phyloP scores from a whole-genome alignment of 495 filamentous ascomycete species.

The Bombardia bombarda region DNA sequence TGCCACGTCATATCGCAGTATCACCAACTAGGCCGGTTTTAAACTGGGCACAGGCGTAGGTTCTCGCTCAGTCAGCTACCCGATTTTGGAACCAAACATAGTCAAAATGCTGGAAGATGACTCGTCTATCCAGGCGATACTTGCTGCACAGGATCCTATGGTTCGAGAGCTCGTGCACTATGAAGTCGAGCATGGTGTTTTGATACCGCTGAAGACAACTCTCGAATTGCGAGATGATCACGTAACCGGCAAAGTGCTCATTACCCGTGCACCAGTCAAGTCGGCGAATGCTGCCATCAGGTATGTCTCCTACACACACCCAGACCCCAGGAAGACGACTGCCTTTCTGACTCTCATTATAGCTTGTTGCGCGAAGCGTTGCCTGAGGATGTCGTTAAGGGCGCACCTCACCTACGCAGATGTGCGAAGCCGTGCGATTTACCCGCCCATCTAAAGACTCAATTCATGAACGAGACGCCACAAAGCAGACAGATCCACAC shows the following conservation, averaged over 20 bases:
- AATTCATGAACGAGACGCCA: constrained; percentile 38
- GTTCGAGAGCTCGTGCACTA: constrained; percentile 20
- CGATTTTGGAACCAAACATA: no score
- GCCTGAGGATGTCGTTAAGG: constrained; percentile 48
- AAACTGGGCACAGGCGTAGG: no score
- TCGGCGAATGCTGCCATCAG: constrained; percentile 42
- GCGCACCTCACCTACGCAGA: constrained; percentile 71
- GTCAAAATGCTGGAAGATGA: constrained; percentile 19
- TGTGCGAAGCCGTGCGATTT: constrained; percentile 67
- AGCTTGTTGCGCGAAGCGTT: constrained; percentile 41
- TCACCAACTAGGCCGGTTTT: not conserved
- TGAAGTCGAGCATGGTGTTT: constrained; percentile 27
- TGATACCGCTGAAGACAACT: constrained; percentile 49
- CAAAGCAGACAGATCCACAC: constrained; percentile 37
- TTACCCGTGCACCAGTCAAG: constrained; percentile 46
- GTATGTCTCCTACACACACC: constrained; percentile 27
- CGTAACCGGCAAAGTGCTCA: constrained; percentile 39
- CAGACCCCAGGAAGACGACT: not conserved
- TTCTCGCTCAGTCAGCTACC: no score
- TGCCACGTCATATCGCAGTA: no score
- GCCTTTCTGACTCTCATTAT: constrained; percentile 2
- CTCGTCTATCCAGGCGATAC: constrained; percentile 13
- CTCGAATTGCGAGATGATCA: constrained; percentile 45
- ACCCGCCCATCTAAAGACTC: constrained; percentile 42
- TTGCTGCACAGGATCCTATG: constrained; percentile 21